phyloP scores from a whole-genome alignment of 306 rosid genomes.

The Pueraria montana region DNA sequence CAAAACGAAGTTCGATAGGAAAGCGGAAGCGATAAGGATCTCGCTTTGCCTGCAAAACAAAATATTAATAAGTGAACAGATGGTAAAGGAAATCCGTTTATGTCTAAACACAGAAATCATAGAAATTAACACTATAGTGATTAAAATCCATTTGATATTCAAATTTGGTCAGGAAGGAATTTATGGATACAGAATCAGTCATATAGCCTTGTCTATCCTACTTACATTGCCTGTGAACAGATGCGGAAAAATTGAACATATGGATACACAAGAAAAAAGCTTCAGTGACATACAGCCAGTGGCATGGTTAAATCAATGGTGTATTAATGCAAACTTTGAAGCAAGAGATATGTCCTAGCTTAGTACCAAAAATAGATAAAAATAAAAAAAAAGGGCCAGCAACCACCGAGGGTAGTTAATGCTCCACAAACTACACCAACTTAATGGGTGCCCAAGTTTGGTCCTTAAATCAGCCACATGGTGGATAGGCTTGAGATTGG shows the following conservation, averaged over 20 bases:
- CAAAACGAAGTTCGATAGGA: slow-evolving; percentile 94
- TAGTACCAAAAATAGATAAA: too few relatives aligned
- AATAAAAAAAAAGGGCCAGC: too few relatives aligned
- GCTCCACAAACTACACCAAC: too few relatives aligned
- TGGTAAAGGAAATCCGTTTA: slow-evolving; percentile 26
- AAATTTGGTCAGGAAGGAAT: slow-evolving; percentile 18
- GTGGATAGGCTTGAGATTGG: too few relatives aligned
- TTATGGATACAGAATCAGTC: slow-evolving; percentile 26
- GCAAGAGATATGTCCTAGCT: too few relatives aligned
- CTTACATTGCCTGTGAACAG: slow-evolving; percentile 14
- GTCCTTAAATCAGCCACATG: too few relatives aligned
- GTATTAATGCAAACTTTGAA: too few relatives aligned
- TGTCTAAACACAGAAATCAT: slow-evolving; percentile 4
- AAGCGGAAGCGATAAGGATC: slow-evolving; percentile 96
- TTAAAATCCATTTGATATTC: slow-evolving; percentile 20
- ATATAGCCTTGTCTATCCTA: slow-evolving; percentile 5
- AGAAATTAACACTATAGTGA: slow-evolving; percentile 19
- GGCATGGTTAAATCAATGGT: slow-evolving; percentile 36
- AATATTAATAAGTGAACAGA: slow-evolving; percentile 20
- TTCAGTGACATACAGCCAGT: slow-evolving; percentile 20
- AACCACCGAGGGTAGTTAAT: too few relatives aligned
- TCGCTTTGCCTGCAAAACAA: slow-evolving; percentile 83
- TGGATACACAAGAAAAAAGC: slow-evolving; percentile 24
- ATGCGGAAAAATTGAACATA: slow-evolving; percentile 10
- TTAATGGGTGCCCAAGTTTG: too few relatives aligned